Base-by-base conservation (phyloP, 129 eudicot genomes). In the Helichrysum umbraculigerum region DNA sequence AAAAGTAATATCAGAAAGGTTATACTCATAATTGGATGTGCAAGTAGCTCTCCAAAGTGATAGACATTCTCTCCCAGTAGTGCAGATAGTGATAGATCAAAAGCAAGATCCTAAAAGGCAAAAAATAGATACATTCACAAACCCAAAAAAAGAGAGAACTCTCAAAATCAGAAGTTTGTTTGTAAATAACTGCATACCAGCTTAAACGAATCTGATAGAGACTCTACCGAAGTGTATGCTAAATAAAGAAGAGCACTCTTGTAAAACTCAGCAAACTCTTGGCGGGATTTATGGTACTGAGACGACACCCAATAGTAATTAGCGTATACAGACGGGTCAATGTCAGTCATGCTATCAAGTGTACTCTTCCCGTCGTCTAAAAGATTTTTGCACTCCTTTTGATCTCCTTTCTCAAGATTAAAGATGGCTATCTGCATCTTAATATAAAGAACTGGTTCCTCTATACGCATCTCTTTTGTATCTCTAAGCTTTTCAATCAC, bases 1-100 rank as follows among this genome's bases (percentile, higher is more conserved):
- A 47, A 21, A 76, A 12, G 52, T 56, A 59, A 68, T 16, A 4
- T 41, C 66, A 65, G 54, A 7, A 15, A 69, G 39, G 41, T 70
- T 22, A 73, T 20, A 83, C 98, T 93, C 82, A 93, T 97, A 76
- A 93, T 88, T 70, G 97, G 98, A 84, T 93, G 97, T 0, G 98
- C 96, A 80, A 93, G 98, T 70, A 93, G 84, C 78, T 93, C 98
- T n/a, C 98, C 98, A 54, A 93, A 93, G 87, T 90, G 90, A 92
- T 90, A 90, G 66, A 93, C 88, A 89, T 93, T 93, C 11, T 93
- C 98, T 28, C 97, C 98, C 84, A 93, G 78, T 81, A 93, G 75
- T 16, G 98, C 98, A 65, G 97, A 90, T 33, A 93, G 87, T 8
- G 98, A 93, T 57, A 93, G 73, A 84, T 93, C 98, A 81, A 87